These are phyloP conservation scores for Leonotis leonurus DNA, from an alignment of 257 asterid species.

Conservation along the genomic window DNA sequence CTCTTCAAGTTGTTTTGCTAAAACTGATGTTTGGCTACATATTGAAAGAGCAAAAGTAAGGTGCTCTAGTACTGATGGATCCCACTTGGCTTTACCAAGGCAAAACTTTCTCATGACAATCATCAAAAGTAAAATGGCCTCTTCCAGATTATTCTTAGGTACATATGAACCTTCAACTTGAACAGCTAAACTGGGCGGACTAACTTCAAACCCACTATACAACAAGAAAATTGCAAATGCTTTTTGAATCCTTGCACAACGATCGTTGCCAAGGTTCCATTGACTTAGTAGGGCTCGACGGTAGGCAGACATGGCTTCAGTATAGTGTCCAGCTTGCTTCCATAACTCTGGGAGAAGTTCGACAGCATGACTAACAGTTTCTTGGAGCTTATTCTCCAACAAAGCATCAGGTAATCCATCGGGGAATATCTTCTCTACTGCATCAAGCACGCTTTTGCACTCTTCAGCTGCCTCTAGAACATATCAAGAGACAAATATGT, in stretches of 20 bases:
- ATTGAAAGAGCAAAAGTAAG: constrained; percentile 78
- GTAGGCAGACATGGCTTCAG: constrained; percentile 80
- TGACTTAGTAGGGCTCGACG: constrained; percentile 91
- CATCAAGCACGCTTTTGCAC: constrained; percentile 92
- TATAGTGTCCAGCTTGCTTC: constrained; percentile 65
- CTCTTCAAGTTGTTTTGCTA: constrained; percentile 88
- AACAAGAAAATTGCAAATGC: constrained; percentile 83
- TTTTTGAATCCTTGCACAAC: constrained; percentile 94
- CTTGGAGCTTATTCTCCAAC: constrained; percentile 90
- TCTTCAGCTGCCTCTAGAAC: constrained; percentile 84
- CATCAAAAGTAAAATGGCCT: constrained; percentile 88
- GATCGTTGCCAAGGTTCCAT: constrained; percentile 86
- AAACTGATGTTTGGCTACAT: constrained; percentile 77
- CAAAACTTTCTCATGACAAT: constrained; percentile 80
- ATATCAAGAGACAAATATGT: constrained; percentile 30
- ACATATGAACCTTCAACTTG: constrained; percentile 86
- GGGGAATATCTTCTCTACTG: constrained; percentile 78
- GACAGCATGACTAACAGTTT: constrained; percentile 82
- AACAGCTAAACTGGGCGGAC: constrained; percentile 82
- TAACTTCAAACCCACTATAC: constrained; percentile 76
- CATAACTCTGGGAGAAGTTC: constrained; percentile 94
- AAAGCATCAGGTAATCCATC: constrained; percentile 74
- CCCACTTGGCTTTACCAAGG: constrained; percentile 86
- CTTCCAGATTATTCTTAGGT: constrained; percentile 89
- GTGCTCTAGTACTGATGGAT: constrained; percentile 80